phyloP scores from a whole-genome alignment of 805 yeast species.

The Ogataea ramenticola region DNA sequence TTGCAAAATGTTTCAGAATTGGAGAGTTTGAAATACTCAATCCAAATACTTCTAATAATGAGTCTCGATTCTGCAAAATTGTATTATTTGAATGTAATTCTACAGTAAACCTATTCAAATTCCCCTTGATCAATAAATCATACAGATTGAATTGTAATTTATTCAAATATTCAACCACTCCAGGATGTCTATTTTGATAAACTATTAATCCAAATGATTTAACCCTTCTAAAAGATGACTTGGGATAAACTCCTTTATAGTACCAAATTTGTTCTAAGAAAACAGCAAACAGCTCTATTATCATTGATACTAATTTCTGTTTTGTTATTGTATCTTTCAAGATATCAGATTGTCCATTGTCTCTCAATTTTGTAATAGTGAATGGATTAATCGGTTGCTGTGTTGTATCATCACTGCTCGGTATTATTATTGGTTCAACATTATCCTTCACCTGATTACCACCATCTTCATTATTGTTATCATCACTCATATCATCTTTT shows the following conservation, averaged over 20 bases:
- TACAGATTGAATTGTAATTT: slow-evolving; percentile 20
- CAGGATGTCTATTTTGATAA: slow-evolving; percentile 41
- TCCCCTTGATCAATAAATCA: slow-evolving; percentile 13
- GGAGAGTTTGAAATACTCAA: slow-evolving; percentile 23
- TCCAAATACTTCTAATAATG: slow-evolving; percentile 16
- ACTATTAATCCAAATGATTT: slow-evolving; percentile 36
- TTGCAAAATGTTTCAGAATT: slow-evolving; percentile 13
- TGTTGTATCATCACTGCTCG: not conserved
- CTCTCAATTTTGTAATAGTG: not conserved
- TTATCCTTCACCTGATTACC: not conserved
- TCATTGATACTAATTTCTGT: slow-evolving; percentile 14
- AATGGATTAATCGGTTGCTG: not conserved
- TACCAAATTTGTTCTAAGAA: slow-evolving; percentile 50
- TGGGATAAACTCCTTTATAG: slow-evolving; percentile 46
- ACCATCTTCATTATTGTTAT: too few relatives aligned
- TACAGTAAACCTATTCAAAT: slow-evolving; percentile 16
- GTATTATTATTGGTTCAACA: not conserved
- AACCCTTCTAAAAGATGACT: slow-evolving; percentile 35
- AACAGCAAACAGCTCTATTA: slow-evolving; percentile 43
- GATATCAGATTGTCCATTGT: not conserved
- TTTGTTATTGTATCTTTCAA: not conserved
- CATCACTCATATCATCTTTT: not conserved
- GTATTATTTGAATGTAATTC: slow-evolving; percentile 5
- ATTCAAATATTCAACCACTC: slow-evolving; percentile 30
- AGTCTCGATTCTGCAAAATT: not conserved